A percentile compares a stretch with the other conserved stretches of the same genome.
These are phyloP conservation scores for Puccinia triticina DNA, from an alignment of 1,284 basidiomycete genomes.

Conservation along the genomic window DNA sequence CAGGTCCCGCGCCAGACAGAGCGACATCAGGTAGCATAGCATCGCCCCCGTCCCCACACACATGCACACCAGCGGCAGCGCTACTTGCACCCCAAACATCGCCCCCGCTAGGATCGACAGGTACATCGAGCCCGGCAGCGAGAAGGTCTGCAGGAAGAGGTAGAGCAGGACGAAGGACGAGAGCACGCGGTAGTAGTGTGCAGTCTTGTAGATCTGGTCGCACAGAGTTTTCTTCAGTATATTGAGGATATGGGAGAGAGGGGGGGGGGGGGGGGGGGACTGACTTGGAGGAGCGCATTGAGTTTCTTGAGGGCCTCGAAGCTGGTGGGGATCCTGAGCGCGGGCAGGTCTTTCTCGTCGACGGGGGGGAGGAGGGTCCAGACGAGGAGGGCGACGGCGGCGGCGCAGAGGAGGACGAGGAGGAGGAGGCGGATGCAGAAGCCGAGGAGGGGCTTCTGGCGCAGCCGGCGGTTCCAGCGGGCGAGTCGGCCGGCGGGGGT, in stretches of 20 bases:
- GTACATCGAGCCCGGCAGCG: slow-evolving; percentile 96
- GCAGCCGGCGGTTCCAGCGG: neutral
- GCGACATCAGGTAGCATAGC: slow-evolving; percentile 88
- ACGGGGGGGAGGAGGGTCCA: slow-evolving; percentile 55
- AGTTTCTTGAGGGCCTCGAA: slow-evolving; percentile 61
- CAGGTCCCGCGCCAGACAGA: slow-evolving; percentile 83
- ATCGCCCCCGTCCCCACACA: slow-evolving; percentile 89
- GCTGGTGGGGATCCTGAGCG: slow-evolving; percentile 60
- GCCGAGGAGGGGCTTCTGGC: slow-evolving; percentile 15
- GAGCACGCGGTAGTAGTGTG: slow-evolving; percentile 60
- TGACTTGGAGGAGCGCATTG: slow-evolving; percentile 58
- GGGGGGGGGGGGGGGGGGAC: neutral
- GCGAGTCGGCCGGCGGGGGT: too few relatives aligned
- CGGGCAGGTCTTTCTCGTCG: slow-evolving; percentile 54
- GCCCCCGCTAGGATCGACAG: slow-evolving; percentile 94
- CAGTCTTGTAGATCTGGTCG: slow-evolving; percentile 60
- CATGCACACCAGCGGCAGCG: slow-evolving; percentile 84
- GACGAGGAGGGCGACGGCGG: neutral
- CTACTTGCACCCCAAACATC: slow-evolving; percentile 87
- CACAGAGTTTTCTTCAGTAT: neutral
- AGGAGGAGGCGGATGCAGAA: neutral
- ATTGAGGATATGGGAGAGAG: neutral
- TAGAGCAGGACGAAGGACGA: slow-evolving; percentile 67
- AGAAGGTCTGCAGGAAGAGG: slow-evolving; percentile 94
- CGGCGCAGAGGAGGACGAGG: neutral